Base-by-base conservation (phyloP, 805 yeast genomes). In the Maudiozyma saulgeensis region DNA sequence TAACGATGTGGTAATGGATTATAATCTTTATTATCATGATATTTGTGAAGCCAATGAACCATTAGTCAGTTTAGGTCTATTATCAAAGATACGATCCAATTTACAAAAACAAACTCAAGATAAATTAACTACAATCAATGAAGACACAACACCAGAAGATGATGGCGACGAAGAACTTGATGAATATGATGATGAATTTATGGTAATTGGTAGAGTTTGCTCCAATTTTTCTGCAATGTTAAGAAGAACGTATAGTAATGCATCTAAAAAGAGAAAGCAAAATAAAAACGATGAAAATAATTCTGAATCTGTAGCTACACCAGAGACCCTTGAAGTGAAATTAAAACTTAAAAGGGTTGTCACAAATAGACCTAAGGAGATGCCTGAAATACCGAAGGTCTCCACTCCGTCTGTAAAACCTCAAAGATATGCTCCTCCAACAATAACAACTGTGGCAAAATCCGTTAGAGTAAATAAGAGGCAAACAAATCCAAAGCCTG, bases 401-500 rank as follows among this genome's bases (percentile, higher is more conserved):
- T 39, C 42, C 4, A 19, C 18, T n/a, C 13, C 9, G 21, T 11
- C 28, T 25, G 7, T 31, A 8, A 35, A 15, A 41, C 40, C 28
- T 7, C 37, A 38, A 23, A 21, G 19, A 18, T 32, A 35, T 13
- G 41, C 40, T 21, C 15, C 42, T 9, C 44, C 46, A 11, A 18
- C 42, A 18, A 19, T 16, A 13, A 46, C 43, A 4, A 42, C 16
- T 34, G 43, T 43, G 8, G 8, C 45, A 15, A 49, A 45, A 28
- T 31, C 51, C 4, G 31, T 32, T 4, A 21, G 39, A 25, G 15
- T 23, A 15, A 44, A 12, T 4, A 52, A 50, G 45, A 62, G 75
- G 46, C 64, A 59, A 47, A 71, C 70, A n/a, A 72, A 72, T 53
- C 69, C 70, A 41, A 66, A 61, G 37, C 75, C 75, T 3, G 76